Evolutionary conservation across 2,329 filamentous ascomycete genomes (phyloP).

Genomic region (Pezicula neosporulosa): DNA sequence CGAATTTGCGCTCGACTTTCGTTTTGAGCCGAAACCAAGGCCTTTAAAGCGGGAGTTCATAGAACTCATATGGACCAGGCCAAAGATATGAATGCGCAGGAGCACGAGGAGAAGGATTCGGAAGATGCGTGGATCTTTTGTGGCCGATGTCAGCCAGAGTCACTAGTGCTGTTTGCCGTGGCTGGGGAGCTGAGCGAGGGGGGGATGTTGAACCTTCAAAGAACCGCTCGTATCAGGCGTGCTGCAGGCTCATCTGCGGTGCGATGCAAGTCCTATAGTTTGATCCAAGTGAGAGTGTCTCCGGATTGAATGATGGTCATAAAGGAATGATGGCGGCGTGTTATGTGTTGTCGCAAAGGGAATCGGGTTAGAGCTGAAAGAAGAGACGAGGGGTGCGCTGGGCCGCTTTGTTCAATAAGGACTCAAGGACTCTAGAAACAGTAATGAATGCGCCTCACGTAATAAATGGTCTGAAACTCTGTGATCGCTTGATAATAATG

Average conservation of each 20-base stretch:
- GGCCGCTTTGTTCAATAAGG: too few species aligned
- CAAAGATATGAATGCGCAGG: conserved; percentile 26
- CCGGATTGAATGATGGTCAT: too few species aligned
- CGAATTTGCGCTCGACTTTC: conserved; percentile 64
- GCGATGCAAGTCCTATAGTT: too few species aligned
- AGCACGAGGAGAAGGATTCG: conserved; percentile 20
- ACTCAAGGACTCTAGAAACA: too few species aligned
- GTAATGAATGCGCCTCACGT: too few species aligned
- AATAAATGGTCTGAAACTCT: too few species aligned
- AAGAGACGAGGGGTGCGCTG: too few species aligned
- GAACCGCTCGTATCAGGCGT: not conserved
- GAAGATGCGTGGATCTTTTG: not conserved
- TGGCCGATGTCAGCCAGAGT: not conserved
- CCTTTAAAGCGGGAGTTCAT: conserved; percentile 77
- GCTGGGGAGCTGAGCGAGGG: not conserved
- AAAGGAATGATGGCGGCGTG: too few species aligned
- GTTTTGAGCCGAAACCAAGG: conserved; percentile 74
- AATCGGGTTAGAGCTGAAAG: too few species aligned
- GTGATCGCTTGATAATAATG: too few species aligned
- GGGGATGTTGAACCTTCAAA: not conserved
- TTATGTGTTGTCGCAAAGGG: too few species aligned
- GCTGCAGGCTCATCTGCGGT: not conserved
- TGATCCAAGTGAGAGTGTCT: too few species aligned
- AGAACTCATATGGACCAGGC: conserved; percentile 61
- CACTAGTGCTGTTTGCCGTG: not conserved